phyloP scores from a whole-genome alignment of 1,284 basidiomycete species.

The Puccinia sorghi region DNA sequence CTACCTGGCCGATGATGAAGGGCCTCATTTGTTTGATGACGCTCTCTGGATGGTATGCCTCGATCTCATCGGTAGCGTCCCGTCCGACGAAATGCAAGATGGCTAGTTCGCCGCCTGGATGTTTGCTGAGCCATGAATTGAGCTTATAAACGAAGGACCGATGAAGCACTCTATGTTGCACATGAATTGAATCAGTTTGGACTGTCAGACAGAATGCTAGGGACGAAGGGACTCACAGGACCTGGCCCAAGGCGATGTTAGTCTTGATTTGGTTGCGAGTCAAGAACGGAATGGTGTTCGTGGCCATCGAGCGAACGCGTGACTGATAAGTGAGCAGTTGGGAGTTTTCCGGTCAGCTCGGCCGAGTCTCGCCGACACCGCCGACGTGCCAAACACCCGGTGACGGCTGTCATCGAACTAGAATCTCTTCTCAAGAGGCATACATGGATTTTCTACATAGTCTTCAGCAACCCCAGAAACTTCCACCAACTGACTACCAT shows the following conservation, averaged over 20 bases:
- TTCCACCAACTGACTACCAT: no score
- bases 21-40: slow-evolving; percentile 68
- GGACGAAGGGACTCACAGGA: slow-evolving; percentile 35
- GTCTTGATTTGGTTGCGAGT: slow-evolving; percentile 41
- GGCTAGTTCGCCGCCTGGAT: slow-evolving; percentile 86
- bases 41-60: slow-evolving; percentile 79
- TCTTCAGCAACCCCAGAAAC: no score
- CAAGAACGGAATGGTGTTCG: background rate
- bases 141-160: slow-evolving; percentile 75
- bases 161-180: slow-evolving; percentile 66
- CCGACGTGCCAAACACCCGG: no score
- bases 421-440: no score
- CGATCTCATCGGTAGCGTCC: slow-evolving; percentile 90
- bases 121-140: slow-evolving; percentile 75
- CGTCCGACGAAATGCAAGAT: slow-evolving; percentile 94
- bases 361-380: no score
- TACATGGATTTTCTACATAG: no score
- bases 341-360: no score
- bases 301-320: background rate
- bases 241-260: slow-evolving; percentile 29
- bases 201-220: background rate
- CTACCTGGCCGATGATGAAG: slow-evolving; percentile 74
- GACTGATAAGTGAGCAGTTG: no score
- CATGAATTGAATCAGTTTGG: background rate
- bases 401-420: no score